Percentiles rank a stretch among this genome's conserved stretches.
phyloP scores from a whole-genome alignment of 495 filamentous ascomycete genomes.

The Aspergillus saccharolyticus region DNA sequence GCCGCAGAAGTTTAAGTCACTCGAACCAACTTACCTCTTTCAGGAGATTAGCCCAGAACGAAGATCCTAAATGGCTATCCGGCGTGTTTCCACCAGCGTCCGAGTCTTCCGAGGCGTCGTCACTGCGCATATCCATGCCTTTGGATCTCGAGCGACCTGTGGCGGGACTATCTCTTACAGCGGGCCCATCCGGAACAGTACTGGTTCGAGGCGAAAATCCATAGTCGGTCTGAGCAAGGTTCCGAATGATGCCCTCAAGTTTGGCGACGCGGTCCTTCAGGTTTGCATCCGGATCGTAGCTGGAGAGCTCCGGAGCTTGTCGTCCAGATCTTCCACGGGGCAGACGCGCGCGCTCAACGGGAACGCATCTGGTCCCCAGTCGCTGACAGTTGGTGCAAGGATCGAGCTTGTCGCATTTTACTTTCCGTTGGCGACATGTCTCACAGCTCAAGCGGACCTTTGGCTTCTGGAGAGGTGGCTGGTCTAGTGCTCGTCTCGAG shows the following conservation, averaged over 20 bases:
- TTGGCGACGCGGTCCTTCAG: slow-evolving; percentile 17
- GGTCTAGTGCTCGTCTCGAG: not conserved
- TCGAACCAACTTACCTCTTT: slow-evolving; percentile 22
- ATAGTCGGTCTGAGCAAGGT: slow-evolving; percentile 7
- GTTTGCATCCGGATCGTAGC: not conserved
- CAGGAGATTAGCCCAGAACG: slow-evolving; percentile 34
- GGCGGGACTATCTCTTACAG: not conserved
- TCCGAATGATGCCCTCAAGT: slow-evolving; percentile 26
- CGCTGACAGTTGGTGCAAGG: slow-evolving; percentile 66
- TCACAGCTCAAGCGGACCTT: slow-evolving; percentile 27
- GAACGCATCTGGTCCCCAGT: slow-evolving; percentile 55
- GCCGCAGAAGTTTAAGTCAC: not conserved
- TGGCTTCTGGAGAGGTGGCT: not conserved
- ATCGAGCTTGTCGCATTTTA: slow-evolving; percentile 67
- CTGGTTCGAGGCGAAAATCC: not conserved
- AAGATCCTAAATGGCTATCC: slow-evolving; percentile 21
- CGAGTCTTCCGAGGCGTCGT: not conserved
- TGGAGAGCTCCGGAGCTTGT: slow-evolving; percentile 10
- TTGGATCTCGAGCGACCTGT: not conserved
- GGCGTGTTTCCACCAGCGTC: not conserved
- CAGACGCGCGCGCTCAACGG: slow-evolving; percentile 14
- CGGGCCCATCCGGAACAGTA: not conserved
- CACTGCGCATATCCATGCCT: not conserved
- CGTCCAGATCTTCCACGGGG: slow-evolving; percentile 8
- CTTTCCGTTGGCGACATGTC: slow-evolving; percentile 46